Conservation (phyloP, 768 basidiomycete genomes). For the Termitomyces sp. region DNA sequence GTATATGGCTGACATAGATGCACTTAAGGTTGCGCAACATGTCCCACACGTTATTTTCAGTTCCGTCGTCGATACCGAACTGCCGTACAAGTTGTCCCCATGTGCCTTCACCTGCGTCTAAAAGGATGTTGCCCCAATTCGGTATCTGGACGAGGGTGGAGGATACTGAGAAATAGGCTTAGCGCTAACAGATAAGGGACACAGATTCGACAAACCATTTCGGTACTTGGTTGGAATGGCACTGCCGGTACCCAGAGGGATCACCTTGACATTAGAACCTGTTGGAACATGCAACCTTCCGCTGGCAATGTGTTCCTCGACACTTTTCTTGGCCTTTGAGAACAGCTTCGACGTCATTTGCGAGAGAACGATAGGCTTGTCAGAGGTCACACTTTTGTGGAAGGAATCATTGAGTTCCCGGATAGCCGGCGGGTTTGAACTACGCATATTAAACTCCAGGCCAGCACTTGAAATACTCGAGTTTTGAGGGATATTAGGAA, state of each 20-base stretch:
- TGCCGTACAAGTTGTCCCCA: constrained; percentile 82
- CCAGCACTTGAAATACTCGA: constrained; percentile 37
- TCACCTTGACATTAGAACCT: constrained; percentile 66
- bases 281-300: constrained; percentile 15
- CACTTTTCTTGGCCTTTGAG: constrained; percentile 26
- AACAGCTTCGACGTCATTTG: constrained; percentile 32
- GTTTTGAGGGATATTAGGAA: constrained; percentile 44
- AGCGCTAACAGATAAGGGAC: background rate
- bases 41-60: constrained; percentile 40
- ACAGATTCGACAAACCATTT: constrained; percentile 53
- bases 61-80: constrained; percentile 49
- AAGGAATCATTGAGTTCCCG: constrained; percentile 30
- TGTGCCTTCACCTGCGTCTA: constrained; percentile 91
- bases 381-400: constrained; percentile 28
- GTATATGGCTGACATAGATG: constrained; percentile 86
- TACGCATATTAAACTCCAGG: constrained; percentile 40
- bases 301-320: constrained; percentile 18
- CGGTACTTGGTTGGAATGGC: constrained; percentile 81
- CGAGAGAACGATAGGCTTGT: constrained; percentile 25
- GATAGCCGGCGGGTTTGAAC: constrained; percentile 33
- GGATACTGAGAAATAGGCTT: constrained; percentile 42
- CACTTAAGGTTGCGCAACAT: constrained; percentile 68
- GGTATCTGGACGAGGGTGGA: constrained; percentile 77
- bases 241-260: constrained; percentile 86
- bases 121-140: constrained; percentile 62